Evolutionary conservation across 805 yeast species (phyloP).

Genomic region (Candida palmyrensis): DNA sequence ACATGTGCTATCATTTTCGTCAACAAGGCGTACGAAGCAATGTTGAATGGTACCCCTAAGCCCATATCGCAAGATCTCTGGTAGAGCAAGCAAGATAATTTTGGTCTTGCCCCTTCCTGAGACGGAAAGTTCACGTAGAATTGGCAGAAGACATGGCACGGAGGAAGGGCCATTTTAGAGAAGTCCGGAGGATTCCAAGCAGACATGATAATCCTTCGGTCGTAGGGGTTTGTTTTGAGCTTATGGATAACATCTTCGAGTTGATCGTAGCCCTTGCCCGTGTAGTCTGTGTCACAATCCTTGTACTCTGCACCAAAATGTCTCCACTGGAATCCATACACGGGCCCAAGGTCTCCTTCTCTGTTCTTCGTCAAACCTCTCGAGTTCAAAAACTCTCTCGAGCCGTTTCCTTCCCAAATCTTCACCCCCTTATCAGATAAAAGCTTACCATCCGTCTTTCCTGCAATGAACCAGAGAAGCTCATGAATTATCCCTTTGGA

Average conservation of each 20-base stretch:
- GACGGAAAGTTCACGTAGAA: slow-evolving; percentile 91
- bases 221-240: slow-evolving; percentile 84
- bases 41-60: slow-evolving; percentile 97
- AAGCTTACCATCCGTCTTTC: slow-evolving; percentile 81
- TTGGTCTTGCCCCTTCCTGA: slow-evolving; percentile 51
- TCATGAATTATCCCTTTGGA: slow-evolving; percentile 86
- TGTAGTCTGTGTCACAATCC: slow-evolving; percentile 83
- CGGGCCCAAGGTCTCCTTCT: slow-evolving; percentile 97
- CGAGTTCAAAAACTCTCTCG: slow-evolving; percentile 81
- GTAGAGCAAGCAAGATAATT: slow-evolving; percentile 80
- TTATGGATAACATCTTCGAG: slow-evolving; percentile 72
- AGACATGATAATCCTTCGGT: slow-evolving; percentile 86
- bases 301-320: slow-evolving; percentile 94
- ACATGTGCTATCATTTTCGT: slow-evolving; percentile 94
- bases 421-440: slow-evolving; percentile 82
- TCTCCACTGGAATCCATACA: slow-evolving; percentile 99
- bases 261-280: slow-evolving; percentile 89
- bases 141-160: slow-evolving; percentile 96
- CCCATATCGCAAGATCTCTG: slow-evolving; percentile 99
- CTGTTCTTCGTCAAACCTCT: slow-evolving; percentile 75
- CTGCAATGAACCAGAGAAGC: slow-evolving; percentile 86
- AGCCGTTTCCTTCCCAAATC: slow-evolving; percentile 99
- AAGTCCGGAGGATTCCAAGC: slow-evolving; percentile 99
- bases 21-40: slow-evolving; percentile 90
- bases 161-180: slow-evolving; percentile 93